Base-by-base conservation (phyloP, 2,329 filamentous ascomycete genomes). In the Colletotrichum truncatum region DNA sequence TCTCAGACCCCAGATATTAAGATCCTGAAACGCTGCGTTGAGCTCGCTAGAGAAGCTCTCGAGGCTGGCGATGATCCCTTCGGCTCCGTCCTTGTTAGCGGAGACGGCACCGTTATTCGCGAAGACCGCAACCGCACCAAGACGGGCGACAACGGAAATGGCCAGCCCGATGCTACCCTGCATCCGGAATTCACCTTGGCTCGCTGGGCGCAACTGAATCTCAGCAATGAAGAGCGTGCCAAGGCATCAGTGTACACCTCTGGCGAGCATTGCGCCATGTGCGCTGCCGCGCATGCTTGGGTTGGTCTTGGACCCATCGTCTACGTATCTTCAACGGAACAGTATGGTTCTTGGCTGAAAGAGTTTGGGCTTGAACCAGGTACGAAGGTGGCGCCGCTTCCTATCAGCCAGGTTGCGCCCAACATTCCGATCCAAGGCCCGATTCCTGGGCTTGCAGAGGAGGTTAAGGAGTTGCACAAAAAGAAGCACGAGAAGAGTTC, bases 191-290 rank as follows among this genome's bases (percentile, higher is more conserved):
- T 78, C 63, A 75, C 73, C 11, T 70, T 79, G n/a, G 77, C 76
- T 4, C 71, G 61, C 3, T 79, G 77, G 77, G 76, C 77, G 10
- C 70, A 82, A 43, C 73, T 73, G 14, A 68, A 78, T 36, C 70
- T 75, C 5, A 69, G 72, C 4, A 75, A 78, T 7, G 73, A 72
- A 7, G 71, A 82, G 56, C 80, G 84, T 16, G 80, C 84, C 21
- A 63, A 55, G 5, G 69, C 74, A 0, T 75, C 73, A 2, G 72
- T 79, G 3, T 79, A 79, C 54, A 79, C 77, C 4, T 76, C 76
- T 1, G 77, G 77, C 1, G 77, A 79, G 66, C 77, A 78, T 61
- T 79, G 77, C 66, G 66, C 75, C 46, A 79, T 79, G 77, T 79
- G 77, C 41, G 70, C 77, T 4, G 71, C 75, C 1, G 75, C 75